Evolutionary conservation across 1,139 yeast genomes (phyloP), one percentile per base, ranked within the genome.

Genomic region (Pichia sp.): DNA sequence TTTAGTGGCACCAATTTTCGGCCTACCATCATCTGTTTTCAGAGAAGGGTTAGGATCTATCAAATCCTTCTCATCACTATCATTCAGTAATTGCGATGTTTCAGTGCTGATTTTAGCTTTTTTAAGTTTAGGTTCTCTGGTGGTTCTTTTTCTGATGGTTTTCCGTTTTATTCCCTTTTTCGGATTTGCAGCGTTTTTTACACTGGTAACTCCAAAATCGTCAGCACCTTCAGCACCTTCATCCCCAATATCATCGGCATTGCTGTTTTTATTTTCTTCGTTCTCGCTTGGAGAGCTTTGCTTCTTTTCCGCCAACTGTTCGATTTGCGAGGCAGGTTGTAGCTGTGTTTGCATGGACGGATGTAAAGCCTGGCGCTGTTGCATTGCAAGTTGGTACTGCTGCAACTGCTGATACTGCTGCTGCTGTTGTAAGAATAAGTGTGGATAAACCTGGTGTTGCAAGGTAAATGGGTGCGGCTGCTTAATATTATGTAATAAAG

Each of bases 1-100:
- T 59, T 84, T 84, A 0, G 96, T 86, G 3, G 92, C 88, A 0
- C 95, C 96, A 16, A 86, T 64, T 33, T 81, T 66, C 4, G 90
- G 90, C 41, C 82, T 67, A 2, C 80, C 81, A 56, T 78, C 81
- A 40, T 77, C 83, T 4, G 68, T 62, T 45, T 67, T 68, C 27
- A 68, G 68, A 37, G 40, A 56, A 53, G 47, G 49, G 55, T 43
- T 50, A 46, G 36, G 59, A 46, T 31, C 56, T 26, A 34, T 34
- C 40, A 41, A 43, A 23, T 39, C 31, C 6, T 35, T 36, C n/a
- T 45, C 40, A n/a, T 45, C 37, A 1, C 11, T 31, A 10, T n/a
- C 10, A 4, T 39, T 8, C 10, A 31, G 33, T 31, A 2, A 16
- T 16, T 16, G 23, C 23, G 23, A 16, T 16, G 23, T 16, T 16